These are phyloP conservation scores for Halenospora varia DNA, from an alignment of 495 filamentous ascomycete genomes.

Conservation along the genomic window DNA sequence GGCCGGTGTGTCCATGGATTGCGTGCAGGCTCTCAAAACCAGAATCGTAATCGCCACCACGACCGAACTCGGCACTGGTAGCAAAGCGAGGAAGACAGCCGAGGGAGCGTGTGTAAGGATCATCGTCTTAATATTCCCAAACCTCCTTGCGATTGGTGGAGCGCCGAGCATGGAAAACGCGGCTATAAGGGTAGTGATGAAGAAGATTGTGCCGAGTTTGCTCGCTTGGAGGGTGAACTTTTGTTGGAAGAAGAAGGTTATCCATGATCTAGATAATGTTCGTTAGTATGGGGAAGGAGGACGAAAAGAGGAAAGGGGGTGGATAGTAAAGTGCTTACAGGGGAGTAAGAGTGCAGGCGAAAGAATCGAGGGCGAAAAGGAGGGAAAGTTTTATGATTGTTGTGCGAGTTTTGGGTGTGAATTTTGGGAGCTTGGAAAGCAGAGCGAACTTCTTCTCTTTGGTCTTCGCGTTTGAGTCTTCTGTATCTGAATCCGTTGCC, in stretches of 20 bases:
- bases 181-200: constrained; percentile 59
- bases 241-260: constrained; percentile 71
- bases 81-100: constrained; percentile 63
- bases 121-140: constrained; percentile 81
- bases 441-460: no score
- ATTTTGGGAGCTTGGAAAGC: no score
- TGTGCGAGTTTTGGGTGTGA: no score
- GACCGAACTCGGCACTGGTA: constrained; percentile 55
- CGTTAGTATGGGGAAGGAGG: no score
- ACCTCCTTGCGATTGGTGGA: constrained; percentile 66
- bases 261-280: constrained; percentile 47
- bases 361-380: no score
- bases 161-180: constrained; percentile 67
- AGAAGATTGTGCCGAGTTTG: constrained; percentile 67
- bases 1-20: constrained; percentile 80
- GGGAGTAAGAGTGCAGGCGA: no score
- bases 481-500: no score
- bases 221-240: constrained; percentile 70
- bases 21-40: constrained; percentile 61
- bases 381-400: no score
- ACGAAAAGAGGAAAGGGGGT: no score
- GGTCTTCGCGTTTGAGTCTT: no score
- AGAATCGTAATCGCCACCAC: constrained; percentile 58
- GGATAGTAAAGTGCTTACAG: no score
- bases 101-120: constrained; percentile 82